Evolutionary conservation across 352 stramenopile species (phyloP), one percentile per base, ranked within the genome.

Genomic region (Thraustotheca clavata): DNA sequence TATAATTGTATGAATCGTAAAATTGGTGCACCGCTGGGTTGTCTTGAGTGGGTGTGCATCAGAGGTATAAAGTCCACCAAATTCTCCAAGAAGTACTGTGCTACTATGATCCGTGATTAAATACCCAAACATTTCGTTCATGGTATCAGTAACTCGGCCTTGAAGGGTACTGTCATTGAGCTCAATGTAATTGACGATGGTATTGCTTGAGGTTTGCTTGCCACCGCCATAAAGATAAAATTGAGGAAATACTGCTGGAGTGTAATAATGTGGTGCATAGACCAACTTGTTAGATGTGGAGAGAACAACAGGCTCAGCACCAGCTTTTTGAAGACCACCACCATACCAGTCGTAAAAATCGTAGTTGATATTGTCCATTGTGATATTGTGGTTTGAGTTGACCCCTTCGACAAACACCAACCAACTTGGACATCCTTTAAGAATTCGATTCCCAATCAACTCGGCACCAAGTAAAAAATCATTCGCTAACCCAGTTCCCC

Each of bases 121-220:
- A 62, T 86, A 88, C 9, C 77, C 79, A 63, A 88, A 88, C 79
- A 88, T 88, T 33, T 73, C 75, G 26, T 86, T 65, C 69, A 88
- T 86, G 8, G 79, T 88, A 26, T 73, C 70, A 66, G 80, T 73
- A n/a, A 88, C 75, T 20, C 86, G 86, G 32, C 69, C 70, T 22
- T 67, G 73, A 27, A 88, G 48, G 9, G 67, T 76, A 6, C 72
- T 55, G 32, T 88, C 71, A 54, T 77, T 71, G 27, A 88, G 62
- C 36, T 88, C 79, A 4, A 86, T 67, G 49, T 82, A 88, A 57
- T 71, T 62, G 16, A 66, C 46, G 7, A 75, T 69, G 0, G 57
- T 63, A 7, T 60, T 70, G 40, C 71, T 60, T 0, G 69, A 60
- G 7, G n/a, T 29, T 35, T 49, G 5, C 1, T 40, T 74, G 36